Evolutionary conservation across 345 rosid genomes (phyloP).

Genomic region (Ailanthus altissimus): DNA sequence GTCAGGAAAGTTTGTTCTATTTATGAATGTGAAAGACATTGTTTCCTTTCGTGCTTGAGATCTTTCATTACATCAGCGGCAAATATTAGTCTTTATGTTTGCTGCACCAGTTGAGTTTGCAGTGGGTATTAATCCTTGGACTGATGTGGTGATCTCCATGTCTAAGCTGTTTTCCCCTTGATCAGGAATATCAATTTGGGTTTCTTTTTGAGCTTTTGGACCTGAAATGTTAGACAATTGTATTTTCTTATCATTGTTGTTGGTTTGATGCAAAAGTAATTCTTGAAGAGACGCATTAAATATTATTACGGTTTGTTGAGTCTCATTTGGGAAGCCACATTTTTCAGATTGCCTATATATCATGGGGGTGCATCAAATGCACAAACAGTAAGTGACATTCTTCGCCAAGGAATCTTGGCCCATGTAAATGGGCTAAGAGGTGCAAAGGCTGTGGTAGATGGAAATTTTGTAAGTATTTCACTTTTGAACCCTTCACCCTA

Average conservation of each 20-base stretch:
- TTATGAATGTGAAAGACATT: not conserved
- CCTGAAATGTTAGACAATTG: not conserved
- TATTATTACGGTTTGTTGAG: not conserved
- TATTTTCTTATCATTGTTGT: not conserved
- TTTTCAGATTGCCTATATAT: conserved; percentile 61
- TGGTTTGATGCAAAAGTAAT: not conserved
- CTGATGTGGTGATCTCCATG: not conserved
- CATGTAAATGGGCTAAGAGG: conserved; percentile 62
- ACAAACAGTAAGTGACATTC: conserved; percentile 50
- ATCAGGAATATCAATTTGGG: not conserved
- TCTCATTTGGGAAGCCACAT: conserved; percentile 10
- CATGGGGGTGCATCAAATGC: conserved; percentile 38
- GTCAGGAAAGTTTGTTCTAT: not conserved
- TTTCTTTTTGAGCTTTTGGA: not conserved
- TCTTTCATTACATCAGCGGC: not conserved
- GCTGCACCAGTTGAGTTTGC: not conserved
- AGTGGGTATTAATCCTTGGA: not conserved
- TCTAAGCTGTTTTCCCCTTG: not conserved
- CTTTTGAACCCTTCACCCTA: not conserved
- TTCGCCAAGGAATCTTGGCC: conserved; percentile 58
- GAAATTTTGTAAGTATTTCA: conserved; percentile 62
- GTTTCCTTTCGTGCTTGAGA: not conserved
- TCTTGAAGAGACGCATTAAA: conserved; percentile 8
- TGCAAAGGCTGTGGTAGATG: conserved; percentile 81
- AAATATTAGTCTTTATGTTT: not conserved